Evolutionary conservation across 2,329 filamentous ascomycete genomes (phyloP), one percentile per base, ranked within the genome.

Genomic region (Claviceps purpurea): DNA sequence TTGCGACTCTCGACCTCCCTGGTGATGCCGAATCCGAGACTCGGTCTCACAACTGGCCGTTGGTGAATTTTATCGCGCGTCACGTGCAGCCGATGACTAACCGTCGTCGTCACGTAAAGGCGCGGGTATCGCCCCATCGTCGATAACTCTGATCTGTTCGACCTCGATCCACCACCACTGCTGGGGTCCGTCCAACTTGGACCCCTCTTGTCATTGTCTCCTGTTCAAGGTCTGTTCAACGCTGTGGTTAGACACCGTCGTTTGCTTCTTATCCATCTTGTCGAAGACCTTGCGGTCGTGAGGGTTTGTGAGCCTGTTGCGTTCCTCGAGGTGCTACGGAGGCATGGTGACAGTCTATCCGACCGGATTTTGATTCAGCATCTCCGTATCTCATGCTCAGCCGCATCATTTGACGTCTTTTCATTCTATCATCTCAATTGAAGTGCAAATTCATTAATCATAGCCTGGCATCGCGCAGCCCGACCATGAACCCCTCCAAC

Each of bases 401-500:
- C 41, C 6, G 14, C 22, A 20, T 49, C 34, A 10, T 39, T 8
- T 16, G 30, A 18, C 37, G 14, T 11, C 3, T 46, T 8, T 2
- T 26, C 40, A 13, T 40, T 16, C 13, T 14, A 30, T n/a, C 16
- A 4, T 52, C 18, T 18, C 34, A 16, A 6, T 18, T 34, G 14
- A 37, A 18, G 26, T 26, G n/a, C 34, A 14, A 20, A 37, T 22
- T 8, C 2, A 34, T 40, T 22, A 34, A 34, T 34, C 30, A 34
- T 11, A 13, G 18, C 26, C 40, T 22, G 45, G 41, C 38, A 16
- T 30, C 44, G 10, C 26, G 44, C 16, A 44, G 54, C 30, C 50
- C 55, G 56, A 63, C 58, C 52, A 69, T 70, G 68, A 69, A 61
- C 58, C 54, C 64, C 47, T 62, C 62, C 49, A 65, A 61, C 52